These are phyloP conservation scores for Gremmenia infestans DNA, from an alignment of 2,329 filamentous ascomycete species.

Conservation along the genomic window DNA sequence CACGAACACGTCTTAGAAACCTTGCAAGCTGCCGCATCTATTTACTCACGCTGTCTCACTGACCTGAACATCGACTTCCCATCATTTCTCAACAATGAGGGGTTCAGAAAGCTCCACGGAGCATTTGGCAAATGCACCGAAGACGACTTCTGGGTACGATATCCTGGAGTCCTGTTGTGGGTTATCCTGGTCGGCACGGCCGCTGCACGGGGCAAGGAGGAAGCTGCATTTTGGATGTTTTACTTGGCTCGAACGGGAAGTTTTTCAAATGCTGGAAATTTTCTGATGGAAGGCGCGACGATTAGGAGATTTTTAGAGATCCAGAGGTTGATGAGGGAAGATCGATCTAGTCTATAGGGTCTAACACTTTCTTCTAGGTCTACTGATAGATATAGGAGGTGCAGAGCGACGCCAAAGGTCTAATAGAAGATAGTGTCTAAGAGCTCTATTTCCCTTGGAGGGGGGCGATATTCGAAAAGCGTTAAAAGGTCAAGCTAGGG, in stretches of 20 bases:
- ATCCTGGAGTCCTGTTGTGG: slow-evolving; percentile 13
- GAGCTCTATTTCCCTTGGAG: too few species aligned
- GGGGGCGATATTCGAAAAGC: too few species aligned
- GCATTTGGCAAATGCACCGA: slow-evolving; percentile 6
- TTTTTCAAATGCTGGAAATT: slow-evolving; percentile 7
- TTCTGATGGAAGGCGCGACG: slow-evolving; percentile 4
- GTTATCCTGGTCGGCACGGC: slow-evolving; percentile 11
- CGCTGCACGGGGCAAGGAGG: slow-evolving; percentile 6
- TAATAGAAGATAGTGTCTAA: too few species aligned
- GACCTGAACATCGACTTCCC: neutral
- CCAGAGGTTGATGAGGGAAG: slow-evolving; percentile 5
- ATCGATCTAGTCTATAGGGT: neutral
- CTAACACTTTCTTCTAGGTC: neutral
- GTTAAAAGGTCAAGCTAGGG: too few species aligned
- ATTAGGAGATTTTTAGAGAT: slow-evolving; percentile 8
- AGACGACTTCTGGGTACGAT: slow-evolving; percentile 10
- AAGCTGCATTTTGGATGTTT: slow-evolving; percentile 14
- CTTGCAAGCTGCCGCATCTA: slow-evolving; percentile 1
- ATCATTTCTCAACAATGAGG: slow-evolving; percentile 1
- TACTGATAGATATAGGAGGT: too few species aligned
- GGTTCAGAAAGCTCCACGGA: neutral
- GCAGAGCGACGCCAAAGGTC: too few species aligned
- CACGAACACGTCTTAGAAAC: slow-evolving; percentile 11
- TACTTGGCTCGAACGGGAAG: slow-evolving; percentile 9
- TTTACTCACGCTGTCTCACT: slow-evolving; percentile 4